phyloP scores from a whole-genome alignment of 192 early-diverging fungal species.

The Podila minutissima region DNA sequence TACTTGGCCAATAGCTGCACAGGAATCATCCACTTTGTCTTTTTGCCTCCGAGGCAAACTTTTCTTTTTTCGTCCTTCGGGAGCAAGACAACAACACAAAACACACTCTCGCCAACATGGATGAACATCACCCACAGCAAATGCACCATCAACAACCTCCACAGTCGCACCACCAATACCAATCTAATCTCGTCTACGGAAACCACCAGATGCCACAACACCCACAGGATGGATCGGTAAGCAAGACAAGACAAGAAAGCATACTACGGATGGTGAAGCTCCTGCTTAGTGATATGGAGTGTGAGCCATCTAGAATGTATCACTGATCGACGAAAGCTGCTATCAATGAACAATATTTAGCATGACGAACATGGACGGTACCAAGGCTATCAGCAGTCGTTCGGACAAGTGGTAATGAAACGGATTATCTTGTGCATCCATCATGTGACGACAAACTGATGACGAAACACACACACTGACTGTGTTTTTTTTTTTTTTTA shows the following conservation, averaged over 20 bases:
- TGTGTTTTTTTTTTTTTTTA: neutral
- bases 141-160: too few species aligned
- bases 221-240: constrained; percentile 19
- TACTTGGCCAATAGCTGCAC: neutral
- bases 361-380: constrained; percentile 47
- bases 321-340: neutral
- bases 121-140: constrained; percentile 28
- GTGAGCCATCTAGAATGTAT: neutral
- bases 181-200: constrained; percentile 29
- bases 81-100: neutral
- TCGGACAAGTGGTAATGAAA: constrained; percentile 18
- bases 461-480: neutral
- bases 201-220: constrained; percentile 1
- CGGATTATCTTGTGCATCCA: neutral
- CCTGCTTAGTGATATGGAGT: neutral
- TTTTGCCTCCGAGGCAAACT: neutral
- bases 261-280: neutral
- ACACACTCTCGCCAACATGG: constrained; percentile 9
- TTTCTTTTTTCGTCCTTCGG: neutral
- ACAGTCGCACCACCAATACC: constrained; percentile 20
- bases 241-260: neutral
- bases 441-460: neutral
- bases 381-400: constrained; percentile 38
- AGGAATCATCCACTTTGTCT: neutral
- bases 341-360: constrained; percentile 1